A percentile compares a stretch with the other conserved stretches of the same genome.
Evolutionary conservation across 179 eudicot species (phyloP).

Genomic region (Carnegiea gigantea): DNA sequence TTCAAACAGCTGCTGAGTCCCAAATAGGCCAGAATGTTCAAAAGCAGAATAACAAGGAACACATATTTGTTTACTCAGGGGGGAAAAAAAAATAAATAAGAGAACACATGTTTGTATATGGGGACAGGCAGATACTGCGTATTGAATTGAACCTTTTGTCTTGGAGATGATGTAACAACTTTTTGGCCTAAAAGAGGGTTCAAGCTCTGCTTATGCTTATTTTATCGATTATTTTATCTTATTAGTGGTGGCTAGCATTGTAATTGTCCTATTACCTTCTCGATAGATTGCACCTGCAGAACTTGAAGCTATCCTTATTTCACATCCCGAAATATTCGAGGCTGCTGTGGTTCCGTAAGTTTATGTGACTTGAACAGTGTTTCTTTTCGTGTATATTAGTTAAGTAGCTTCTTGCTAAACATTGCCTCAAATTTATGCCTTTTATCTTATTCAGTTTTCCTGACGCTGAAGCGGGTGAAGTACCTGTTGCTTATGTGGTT

Average conservation of each 20-base stretch:
- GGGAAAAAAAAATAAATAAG: too few species aligned
- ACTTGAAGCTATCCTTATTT: conserved; percentile 28
- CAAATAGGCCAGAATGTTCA: neutral
- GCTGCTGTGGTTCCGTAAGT: conserved; percentile 30
- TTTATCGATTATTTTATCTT: too few species aligned
- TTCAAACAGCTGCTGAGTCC: neutral
- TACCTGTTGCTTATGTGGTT: conserved; percentile 40
- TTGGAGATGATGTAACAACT: neutral
- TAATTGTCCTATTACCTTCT: neutral
- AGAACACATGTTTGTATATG: neutral
- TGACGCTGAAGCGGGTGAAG: conserved; percentile 64
- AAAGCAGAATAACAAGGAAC: too few species aligned
- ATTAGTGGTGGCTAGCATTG: neutral
- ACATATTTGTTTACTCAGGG: too few species aligned
- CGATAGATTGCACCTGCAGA: conserved; percentile 32
- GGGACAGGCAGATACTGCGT: neutral
- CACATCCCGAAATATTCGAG: conserved; percentile 29
- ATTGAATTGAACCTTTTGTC: neutral
- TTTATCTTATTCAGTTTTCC: conserved; percentile 39
- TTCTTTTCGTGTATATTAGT: neutral
- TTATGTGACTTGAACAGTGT: neutral
- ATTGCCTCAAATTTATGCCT: neutral
- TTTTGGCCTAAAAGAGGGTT: neutral
- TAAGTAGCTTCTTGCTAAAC: conserved; percentile 16
- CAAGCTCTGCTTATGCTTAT: neutral